These are phyloP conservation scores for Plasmodium gonderi DNA, from an alignment of 169 alveolate species.

Conservation along the genomic window DNA sequence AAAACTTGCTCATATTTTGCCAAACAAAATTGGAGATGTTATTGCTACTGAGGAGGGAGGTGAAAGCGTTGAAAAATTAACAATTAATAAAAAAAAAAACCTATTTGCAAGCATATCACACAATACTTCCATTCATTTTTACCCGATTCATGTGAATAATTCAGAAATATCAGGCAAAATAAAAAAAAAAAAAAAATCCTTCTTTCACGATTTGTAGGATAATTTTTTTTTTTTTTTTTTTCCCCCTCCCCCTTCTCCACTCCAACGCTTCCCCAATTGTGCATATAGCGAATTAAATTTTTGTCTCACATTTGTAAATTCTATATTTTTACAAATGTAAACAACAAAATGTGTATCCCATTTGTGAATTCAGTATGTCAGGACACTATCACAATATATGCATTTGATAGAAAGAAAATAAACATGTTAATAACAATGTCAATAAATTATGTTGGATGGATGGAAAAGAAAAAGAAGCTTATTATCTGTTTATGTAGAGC, in stretches of 20 bases:
- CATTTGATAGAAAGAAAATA: neutral
- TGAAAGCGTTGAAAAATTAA: conserved; percentile 41
- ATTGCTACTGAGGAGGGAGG: conserved; percentile 4
- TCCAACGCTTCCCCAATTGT: too few species aligned
- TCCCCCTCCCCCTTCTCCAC: too few species aligned
- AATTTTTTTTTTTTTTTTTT: too few species aligned
- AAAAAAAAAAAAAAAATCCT: conserved; percentile 56
- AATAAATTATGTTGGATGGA: neutral
- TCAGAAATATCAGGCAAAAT: conserved; percentile 1
- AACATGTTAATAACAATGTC: neutral
- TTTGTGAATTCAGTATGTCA: neutral
- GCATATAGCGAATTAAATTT: too few species aligned
- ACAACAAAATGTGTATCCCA: neutral
- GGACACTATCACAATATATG: neutral
- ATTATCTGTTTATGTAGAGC: neutral
- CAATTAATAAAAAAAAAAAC: conserved; percentile 53
- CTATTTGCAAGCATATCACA: conserved; percentile 46
- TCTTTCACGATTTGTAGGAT: conserved; percentile 49
- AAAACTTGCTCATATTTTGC: conserved; percentile 21
- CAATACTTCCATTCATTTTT: conserved; percentile 36
- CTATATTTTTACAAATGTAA: too few species aligned
- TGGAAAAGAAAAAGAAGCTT: neutral
- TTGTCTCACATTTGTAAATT: too few species aligned
- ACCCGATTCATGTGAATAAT: conserved; percentile 17
- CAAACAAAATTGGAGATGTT: conserved; percentile 48